These are phyloP conservation scores for Scheffersomyces ergatensis DNA, from an alignment of 805 yeast genomes.

Conservation along the genomic window DNA sequence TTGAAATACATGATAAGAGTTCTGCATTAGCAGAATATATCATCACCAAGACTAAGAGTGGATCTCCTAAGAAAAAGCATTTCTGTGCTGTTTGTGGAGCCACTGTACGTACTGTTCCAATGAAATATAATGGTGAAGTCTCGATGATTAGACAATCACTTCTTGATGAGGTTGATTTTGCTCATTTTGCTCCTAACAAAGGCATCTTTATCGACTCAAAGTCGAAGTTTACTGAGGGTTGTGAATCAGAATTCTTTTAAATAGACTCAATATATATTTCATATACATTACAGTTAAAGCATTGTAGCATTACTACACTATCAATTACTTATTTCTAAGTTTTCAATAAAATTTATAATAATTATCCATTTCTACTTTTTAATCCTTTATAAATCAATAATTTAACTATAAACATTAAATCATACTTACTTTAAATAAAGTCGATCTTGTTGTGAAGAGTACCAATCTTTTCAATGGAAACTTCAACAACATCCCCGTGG, in stretches of 20 bases:
- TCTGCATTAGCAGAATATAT: slow-evolving; percentile 4
- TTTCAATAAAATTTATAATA: not conserved
- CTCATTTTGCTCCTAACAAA: slow-evolving; percentile 3
- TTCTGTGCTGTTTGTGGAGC: slow-evolving; percentile 9
- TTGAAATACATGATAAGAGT: slow-evolving; percentile 2
- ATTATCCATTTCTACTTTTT: too few species aligned
- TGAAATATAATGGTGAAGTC: slow-evolving; percentile 8
- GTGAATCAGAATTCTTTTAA: slow-evolving; percentile 5
- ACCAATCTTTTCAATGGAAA: slow-evolving; percentile 7
- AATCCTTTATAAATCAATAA: too few species aligned
- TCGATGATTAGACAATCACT: slow-evolving; percentile 10
- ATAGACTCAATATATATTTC: too few species aligned
- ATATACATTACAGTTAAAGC: too few species aligned
- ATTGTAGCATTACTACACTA: not conserved
- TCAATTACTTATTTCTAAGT: too few species aligned
- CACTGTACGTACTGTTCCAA: slow-evolving; percentile 8
- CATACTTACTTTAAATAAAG: not conserved
- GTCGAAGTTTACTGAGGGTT: slow-evolving; percentile 2
- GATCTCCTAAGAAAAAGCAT: slow-evolving; percentile 8
- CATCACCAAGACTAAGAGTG: slow-evolving; percentile 7
- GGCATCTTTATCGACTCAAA: slow-evolving; percentile 7
- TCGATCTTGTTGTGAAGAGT: slow-evolving; percentile 7
- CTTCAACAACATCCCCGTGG: slow-evolving; percentile 6
- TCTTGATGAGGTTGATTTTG: slow-evolving; percentile 5
- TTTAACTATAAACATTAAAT: too few species aligned